phyloP scores from a whole-genome alignment of 495 filamentous ascomycete genomes.

The Neurospora terricola region DNA sequence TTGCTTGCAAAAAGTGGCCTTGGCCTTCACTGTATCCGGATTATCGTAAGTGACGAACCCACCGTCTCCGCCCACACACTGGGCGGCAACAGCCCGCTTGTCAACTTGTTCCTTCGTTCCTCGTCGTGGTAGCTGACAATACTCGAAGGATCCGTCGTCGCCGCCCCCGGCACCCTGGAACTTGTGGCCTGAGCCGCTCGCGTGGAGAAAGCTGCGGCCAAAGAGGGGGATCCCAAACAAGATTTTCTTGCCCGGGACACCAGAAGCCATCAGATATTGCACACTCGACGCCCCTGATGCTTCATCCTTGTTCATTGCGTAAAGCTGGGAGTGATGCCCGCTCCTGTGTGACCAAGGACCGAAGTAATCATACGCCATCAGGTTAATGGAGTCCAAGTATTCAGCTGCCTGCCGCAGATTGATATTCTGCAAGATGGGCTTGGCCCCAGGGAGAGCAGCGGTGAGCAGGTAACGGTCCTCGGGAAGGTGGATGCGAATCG shows the following conservation, averaged over 20 bases:
- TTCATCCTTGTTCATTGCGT: constrained; percentile 45
- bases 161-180: constrained; percentile 53
- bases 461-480: constrained; percentile 64
- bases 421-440: constrained; percentile 67
- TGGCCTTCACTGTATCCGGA: constrained; percentile 70
- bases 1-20: constrained; percentile 70
- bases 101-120: constrained; percentile 63
- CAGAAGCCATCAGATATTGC: constrained; percentile 51
- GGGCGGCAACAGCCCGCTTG: constrained; percentile 54
- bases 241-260: constrained; percentile 65
- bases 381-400: constrained; percentile 69
- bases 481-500: constrained; percentile 61
- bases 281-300: constrained; percentile 59
- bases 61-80: constrained; percentile 69
- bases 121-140: constrained; percentile 62
- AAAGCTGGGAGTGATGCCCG: constrained; percentile 76
- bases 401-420: constrained; percentile 53
- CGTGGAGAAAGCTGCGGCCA: constrained; percentile 70
- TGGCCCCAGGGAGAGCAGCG: constrained; percentile 71
- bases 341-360: constrained; percentile 61
- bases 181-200: constrained; percentile 50
- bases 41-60: constrained; percentile 87
- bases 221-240: constrained; percentile 73
- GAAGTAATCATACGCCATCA: constrained; percentile 85
- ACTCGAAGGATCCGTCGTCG: constrained; percentile 77